These are phyloP conservation scores for Saturnispora ahearnii DNA, from an alignment of 805 yeast genomes.

Conservation along the genomic window DNA sequence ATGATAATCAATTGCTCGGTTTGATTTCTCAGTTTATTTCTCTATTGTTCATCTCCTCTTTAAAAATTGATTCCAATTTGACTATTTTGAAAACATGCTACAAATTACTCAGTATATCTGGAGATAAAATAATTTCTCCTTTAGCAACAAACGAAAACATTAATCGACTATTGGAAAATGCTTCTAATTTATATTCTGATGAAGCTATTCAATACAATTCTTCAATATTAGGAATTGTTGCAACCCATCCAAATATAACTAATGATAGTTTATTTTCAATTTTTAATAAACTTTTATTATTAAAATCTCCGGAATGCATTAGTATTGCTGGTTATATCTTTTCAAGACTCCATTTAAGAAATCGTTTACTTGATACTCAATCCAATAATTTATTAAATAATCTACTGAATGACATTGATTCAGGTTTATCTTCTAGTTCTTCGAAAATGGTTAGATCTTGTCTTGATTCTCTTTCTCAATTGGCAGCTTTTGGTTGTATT, in stretches of 20 bases:
- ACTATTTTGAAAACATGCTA: slow-evolving; percentile 13
- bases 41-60: background rate
- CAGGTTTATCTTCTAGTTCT: slow-evolving; percentile 15
- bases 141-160: background rate
- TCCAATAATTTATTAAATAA: slow-evolving; percentile 11
- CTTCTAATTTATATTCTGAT: slow-evolving; percentile 11
- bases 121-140: background rate
- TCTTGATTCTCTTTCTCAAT: slow-evolving; percentile 34
- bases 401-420: slow-evolving; percentile 18
- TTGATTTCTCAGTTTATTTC: background rate
- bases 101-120: slow-evolving; percentile 22
- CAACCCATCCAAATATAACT: slow-evolving; percentile 30
- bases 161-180: background rate
- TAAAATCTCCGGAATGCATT: slow-evolving; percentile 9
- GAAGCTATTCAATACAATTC: slow-evolving; percentile 19
- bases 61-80: slow-evolving; percentile 3
- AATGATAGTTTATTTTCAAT: slow-evolving; percentile 8
- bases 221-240: slow-evolving; percentile 23
- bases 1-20: background rate
- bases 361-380: slow-evolving; percentile 19
- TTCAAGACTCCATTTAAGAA: slow-evolving; percentile 36
- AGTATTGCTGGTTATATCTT: slow-evolving; percentile 36
- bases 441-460: slow-evolving; percentile 22
- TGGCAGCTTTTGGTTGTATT: slow-evolving; percentile 38
- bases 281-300: background rate